Evolutionary conservation across 164 flowering plant genomes (phyloP).

Genomic region (Vitis vinifera): ASM3070453v1 NC_081809.1:8693501-8694000

Average conservation of each 20-base stretch:
- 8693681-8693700: constrained; percentile 46
- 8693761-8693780: constrained; percentile 79
- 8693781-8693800: constrained; percentile 46
- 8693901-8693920: constrained; percentile 70
- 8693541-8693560: constrained; percentile 69
- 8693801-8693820: constrained; percentile 31
- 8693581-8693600: constrained; percentile 63
- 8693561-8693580: constrained; percentile 78
- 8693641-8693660: constrained; percentile 51
- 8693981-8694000: too few species aligned
- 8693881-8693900: constrained; percentile 52
- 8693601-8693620: constrained; percentile 69
- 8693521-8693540: constrained; percentile 51
- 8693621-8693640: constrained; percentile 41
- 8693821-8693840: constrained; percentile 71
- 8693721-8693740: constrained; percentile 71
- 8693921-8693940: constrained; percentile 71
- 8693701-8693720: constrained; percentile 62
- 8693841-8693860: constrained; percentile 81
- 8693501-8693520: constrained; percentile 54
- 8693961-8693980: constrained; percentile 56
- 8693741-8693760: constrained; percentile 70
- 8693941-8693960: constrained; percentile 64
- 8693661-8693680: constrained; percentile 59
- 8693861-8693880: constrained; percentile 70